These are phyloP conservation scores for Ormosia semicastrata DNA, from an alignment of 306 rosid species.

Conservation along the genomic window DNA sequence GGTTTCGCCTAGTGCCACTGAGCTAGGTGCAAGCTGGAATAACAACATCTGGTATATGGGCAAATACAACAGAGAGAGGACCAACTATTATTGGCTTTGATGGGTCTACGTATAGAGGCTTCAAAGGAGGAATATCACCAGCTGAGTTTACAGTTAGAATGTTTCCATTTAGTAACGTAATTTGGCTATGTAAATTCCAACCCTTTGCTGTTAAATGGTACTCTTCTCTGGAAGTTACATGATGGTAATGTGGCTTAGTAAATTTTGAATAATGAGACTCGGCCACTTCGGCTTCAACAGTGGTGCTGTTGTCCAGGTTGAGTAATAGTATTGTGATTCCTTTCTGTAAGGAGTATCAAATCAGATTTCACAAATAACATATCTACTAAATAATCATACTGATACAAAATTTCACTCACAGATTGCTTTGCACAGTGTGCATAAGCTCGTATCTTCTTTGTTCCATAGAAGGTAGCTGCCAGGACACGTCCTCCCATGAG, in stretches of 20 bases:
- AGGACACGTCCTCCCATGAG: slow-evolving; percentile 83
- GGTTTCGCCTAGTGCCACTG: slow-evolving; percentile 20
- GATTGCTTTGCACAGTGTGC: slow-evolving; percentile 88
- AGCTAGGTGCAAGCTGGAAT: slow-evolving; percentile 62
- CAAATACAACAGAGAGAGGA: slow-evolving; percentile 83
- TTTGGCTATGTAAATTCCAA: slow-evolving; percentile 76
- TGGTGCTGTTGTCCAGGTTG: slow-evolving; percentile 57
- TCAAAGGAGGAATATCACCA: slow-evolving; percentile 69
- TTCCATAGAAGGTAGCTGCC: slow-evolving; percentile 58
- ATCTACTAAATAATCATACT: background rate
- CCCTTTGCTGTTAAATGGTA: slow-evolving; percentile 73
- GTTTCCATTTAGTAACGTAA: slow-evolving; percentile 73
- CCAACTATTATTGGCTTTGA: slow-evolving; percentile 60
- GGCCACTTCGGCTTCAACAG: slow-evolving; percentile 40
- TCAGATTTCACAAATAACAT: slow-evolving; percentile 9
- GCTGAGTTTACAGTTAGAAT: slow-evolving; percentile 52
- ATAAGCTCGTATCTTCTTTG: slow-evolving; percentile 69
- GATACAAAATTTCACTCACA: slow-evolving; percentile 47
- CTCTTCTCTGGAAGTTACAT: slow-evolving; percentile 54
- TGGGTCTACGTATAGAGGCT: slow-evolving; percentile 60
- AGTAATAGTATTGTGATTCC: slow-evolving; percentile 78
- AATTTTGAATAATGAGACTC: background rate
- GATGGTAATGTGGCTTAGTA: slow-evolving; percentile 20
- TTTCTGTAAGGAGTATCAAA: slow-evolving; percentile 45
- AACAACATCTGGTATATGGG: slow-evolving; percentile 63